Conservation (phyloP, 2,329 filamentous ascomycete species). For the Penicillium sp. region DNA sequence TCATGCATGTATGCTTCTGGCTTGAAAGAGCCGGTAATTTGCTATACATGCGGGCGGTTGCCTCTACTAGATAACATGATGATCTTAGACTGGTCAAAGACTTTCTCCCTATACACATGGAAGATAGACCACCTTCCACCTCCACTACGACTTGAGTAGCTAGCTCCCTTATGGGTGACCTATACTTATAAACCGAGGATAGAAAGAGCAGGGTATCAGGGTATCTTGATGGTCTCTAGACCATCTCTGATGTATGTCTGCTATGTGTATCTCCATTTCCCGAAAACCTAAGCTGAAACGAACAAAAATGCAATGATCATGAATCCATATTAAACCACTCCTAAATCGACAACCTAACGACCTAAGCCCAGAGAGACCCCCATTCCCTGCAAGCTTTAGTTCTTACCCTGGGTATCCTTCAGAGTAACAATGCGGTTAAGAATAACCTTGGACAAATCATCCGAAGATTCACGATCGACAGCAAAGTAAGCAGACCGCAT, state of each 20-base stretch:
- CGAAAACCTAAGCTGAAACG: neutral
- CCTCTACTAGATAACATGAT: conserved; percentile 15
- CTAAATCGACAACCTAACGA: conserved; percentile 2
- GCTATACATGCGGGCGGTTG: conserved; percentile 15
- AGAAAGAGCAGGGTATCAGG: neutral
- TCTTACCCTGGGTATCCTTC: conserved; percentile 58
- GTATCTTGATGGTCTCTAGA: neutral
- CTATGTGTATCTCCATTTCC: neutral
- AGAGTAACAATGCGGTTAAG: conserved; percentile 87
- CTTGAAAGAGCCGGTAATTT: conserved; percentile 18
- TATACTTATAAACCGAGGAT: neutral
- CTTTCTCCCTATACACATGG: neutral
- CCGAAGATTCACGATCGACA: conserved; percentile 70
- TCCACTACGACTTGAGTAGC: too few species aligned
- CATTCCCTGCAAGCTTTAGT: conserved; percentile 4
- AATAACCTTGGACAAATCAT: conserved; percentile 63
- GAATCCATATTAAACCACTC: conserved; percentile 14
- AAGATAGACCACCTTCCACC: too few species aligned
- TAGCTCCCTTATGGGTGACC: neutral
- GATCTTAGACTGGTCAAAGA: conserved; percentile 6
- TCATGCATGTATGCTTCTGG: conserved; percentile 20
- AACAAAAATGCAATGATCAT: conserved; percentile 17
- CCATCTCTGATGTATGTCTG: neutral
- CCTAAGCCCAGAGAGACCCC: neutral
- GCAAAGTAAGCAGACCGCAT: conserved; percentile 65